These are phyloP conservation scores for Dissophora ornata DNA, from an alignment of 192 early-diverging fungal species.

Conservation along the genomic window DNA sequence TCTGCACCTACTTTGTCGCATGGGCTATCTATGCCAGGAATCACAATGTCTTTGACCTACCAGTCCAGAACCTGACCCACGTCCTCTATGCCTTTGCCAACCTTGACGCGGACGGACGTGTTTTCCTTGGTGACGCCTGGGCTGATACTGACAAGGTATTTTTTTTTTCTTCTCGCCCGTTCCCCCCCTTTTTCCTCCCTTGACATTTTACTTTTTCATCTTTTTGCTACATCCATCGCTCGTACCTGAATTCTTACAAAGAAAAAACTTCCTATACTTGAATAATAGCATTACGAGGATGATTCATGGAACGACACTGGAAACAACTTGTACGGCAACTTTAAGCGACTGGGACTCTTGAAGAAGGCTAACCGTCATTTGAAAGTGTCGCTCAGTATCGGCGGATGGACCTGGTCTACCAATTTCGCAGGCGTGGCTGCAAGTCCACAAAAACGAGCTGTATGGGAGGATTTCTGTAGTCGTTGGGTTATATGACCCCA, in stretches of 20 bases:
- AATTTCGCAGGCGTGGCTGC: conserved; percentile 75
- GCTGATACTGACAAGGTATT: conserved; percentile 78
- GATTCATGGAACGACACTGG: conserved; percentile 68
- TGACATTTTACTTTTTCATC: neutral
- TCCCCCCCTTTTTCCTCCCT: conserved; percentile 1
- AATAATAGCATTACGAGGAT: conserved; percentile 52
- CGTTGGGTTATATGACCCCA: neutral
- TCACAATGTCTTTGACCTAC: conserved; percentile 72
- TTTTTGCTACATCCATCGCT: no score
- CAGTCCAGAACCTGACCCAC: conserved; percentile 75
- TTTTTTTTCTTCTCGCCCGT: conserved; percentile 21
- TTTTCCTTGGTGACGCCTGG: conserved; percentile 80
- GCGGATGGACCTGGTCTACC: conserved; percentile 81
- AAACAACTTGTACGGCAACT: conserved; percentile 66
- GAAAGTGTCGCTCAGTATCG: conserved; percentile 78
- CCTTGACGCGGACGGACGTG: conserved; percentile 68
- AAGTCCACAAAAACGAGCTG: conserved; percentile 55
- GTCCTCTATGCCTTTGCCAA: conserved; percentile 86
- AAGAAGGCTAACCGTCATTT: conserved; percentile 76
- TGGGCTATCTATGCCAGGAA: conserved; percentile 81
- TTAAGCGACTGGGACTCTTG: conserved; percentile 73
- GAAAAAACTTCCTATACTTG: no score
- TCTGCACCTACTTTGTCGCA: conserved; percentile 53
- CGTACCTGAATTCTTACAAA: no score
- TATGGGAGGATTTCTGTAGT: conserved; percentile 1